Percentiles rank a stretch among this genome's conserved stretches.
Evolutionary conservation across 768 basidiomycete genomes (phyloP).

Genomic region (Nidularia sp.): DNA sequence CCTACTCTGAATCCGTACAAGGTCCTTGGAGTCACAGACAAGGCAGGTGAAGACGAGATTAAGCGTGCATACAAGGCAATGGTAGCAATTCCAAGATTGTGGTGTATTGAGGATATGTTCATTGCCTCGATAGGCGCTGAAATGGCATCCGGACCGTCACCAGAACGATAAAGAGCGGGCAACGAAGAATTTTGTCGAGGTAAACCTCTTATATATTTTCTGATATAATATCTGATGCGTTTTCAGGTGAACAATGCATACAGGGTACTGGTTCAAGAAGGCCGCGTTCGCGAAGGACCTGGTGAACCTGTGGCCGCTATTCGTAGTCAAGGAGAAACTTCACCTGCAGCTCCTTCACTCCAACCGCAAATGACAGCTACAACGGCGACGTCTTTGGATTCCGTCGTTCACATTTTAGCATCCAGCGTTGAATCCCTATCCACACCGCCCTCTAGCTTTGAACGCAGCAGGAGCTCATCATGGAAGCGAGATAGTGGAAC

Average conservation of each 20-base stretch:
- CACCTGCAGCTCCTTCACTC: slow-evolving; percentile 18
- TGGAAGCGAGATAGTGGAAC: slow-evolving; percentile 11
- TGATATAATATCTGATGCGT: slow-evolving; percentile 2
- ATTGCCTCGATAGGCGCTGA: slow-evolving; percentile 39
- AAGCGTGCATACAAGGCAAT: slow-evolving; percentile 59
- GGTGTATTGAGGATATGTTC: slow-evolving; percentile 10
- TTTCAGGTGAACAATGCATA: slow-evolving; percentile 54
- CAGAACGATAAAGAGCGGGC: slow-evolving; percentile 14
- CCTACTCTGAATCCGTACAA: slow-evolving; percentile 35
- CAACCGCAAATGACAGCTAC: not conserved
- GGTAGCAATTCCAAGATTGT: slow-evolving; percentile 26
- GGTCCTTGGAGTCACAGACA: slow-evolving; percentile 39
- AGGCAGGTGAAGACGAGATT: slow-evolving; percentile 48
- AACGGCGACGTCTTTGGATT: slow-evolving; percentile 14
- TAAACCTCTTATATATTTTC: slow-evolving; percentile 15
- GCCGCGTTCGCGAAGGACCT: slow-evolving; percentile 12
- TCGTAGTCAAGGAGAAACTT: slow-evolving; percentile 7
- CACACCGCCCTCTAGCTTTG: slow-evolving; percentile 23
- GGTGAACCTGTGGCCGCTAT: slow-evolving; percentile 4
- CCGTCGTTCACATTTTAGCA: slow-evolving; percentile 22
- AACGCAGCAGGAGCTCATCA: slow-evolving; percentile 12
- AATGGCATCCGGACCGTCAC: slow-evolving; percentile 36
- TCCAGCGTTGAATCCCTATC: slow-evolving; percentile 22
- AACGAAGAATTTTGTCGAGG: slow-evolving; percentile 46
- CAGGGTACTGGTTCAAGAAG: slow-evolving; percentile 43